Conservation (phyloP, 352 stramenopile species). For the Pythium rishiriense region DNA sequence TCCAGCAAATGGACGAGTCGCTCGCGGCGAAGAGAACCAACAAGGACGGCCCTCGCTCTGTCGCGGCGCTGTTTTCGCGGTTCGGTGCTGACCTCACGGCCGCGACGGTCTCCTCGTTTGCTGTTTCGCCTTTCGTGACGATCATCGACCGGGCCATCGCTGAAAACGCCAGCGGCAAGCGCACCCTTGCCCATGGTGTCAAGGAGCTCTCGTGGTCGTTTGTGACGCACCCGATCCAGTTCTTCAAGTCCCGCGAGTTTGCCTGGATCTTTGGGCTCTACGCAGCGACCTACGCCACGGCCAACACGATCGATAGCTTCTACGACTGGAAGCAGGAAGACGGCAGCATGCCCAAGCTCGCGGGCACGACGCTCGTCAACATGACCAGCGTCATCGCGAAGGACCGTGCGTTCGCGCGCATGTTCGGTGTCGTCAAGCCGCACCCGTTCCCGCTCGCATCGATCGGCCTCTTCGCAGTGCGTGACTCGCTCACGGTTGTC, state of each 20-base stretch:
- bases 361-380: conserved; percentile 55
- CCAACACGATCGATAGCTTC: conserved; percentile 53
- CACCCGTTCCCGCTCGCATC: conserved; percentile 43
- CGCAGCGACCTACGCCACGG: conserved; percentile 56
- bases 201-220: conserved; percentile 35
- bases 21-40: not conserved
- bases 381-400: conserved; percentile 61
- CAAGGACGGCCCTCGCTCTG: conserved; percentile 12
- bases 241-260: conserved; percentile 52
- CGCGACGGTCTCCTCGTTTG: conserved; percentile 34
- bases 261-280: conserved; percentile 64
- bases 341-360: conserved; percentile 43
- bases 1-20: conserved; percentile 32
- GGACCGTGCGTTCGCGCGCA: conserved; percentile 58
- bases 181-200: conserved; percentile 33
- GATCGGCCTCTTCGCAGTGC: conserved; percentile 50
- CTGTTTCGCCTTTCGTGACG: conserved; percentile 45
- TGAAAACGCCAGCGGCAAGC: conserved; percentile 44
- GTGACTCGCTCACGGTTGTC: conserved; percentile 52
- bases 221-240: conserved; percentile 39
- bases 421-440: conserved; percentile 57
- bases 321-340: conserved; percentile 44
- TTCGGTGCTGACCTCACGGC: conserved; percentile 31
- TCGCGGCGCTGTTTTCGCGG: conserved; percentile 23
- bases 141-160: conserved; percentile 55